Base-by-base conservation (phyloP, 495 filamentous ascomycete genomes). In the Cladorrhinum samala region DNA sequence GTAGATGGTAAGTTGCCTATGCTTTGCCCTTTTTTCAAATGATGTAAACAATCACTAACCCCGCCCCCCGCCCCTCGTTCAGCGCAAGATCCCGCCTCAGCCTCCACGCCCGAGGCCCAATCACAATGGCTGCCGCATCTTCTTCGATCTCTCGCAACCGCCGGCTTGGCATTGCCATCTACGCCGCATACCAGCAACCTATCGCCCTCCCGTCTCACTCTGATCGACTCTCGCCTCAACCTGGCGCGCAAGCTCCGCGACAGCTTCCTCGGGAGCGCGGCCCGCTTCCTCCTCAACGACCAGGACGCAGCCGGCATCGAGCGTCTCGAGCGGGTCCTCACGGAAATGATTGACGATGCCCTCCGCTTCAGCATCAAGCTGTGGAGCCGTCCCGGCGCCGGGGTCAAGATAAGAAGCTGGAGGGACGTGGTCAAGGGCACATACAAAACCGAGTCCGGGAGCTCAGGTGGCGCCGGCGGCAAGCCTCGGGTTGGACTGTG, bases 221-320 rank as follows among this genome's bases (percentile, higher is more conserved):
- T 62, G 2, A 45, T 59, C 23, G 43, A 54, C 0, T 45, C 60
- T 1, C 50, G 57, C 0, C 53, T 53, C 0, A 59, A 60, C 24
- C 57, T 54, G 30, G 60, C 60, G 0, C 24, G 60, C 0, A 39
- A 44, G 1, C 47, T 62, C 2, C 59, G 56, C 16, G 60, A 62
- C 1, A 45, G 50, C 3, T 62, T 62, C 33, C 50, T 62, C n/a
- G 25, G 50, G 33, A 24, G 50, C 0, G 40, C 48, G 0, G 56
- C 60, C 1, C 48, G 60, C 0, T 59, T 56, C 27, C 38, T 62
- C 9, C 53, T 62, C 2, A 49, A 50, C 2, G 57, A 59, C 23
- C 60, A 62, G 25, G 54, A 62, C 16, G 40, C 60, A 0, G 23
- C 20, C 2, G 60, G 60, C 3, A 62, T 62, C 18, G 50, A 52